Conservation (phyloP, 345 rosid genomes). For the Sonneratia alba region DNA sequence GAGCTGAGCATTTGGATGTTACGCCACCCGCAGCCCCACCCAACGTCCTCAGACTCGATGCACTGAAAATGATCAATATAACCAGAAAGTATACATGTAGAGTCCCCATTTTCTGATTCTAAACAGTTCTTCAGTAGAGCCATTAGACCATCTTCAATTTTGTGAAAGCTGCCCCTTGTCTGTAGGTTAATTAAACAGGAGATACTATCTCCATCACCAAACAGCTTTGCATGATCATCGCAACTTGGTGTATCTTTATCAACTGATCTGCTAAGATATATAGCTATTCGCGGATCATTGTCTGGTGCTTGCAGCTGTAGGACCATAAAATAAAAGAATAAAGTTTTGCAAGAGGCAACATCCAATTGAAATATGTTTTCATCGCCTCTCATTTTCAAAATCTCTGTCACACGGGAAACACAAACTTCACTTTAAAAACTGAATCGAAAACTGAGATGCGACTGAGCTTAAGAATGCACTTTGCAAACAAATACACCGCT, state of each 20-base stretch:
- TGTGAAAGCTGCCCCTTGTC: constrained; percentile 30
- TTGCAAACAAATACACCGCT: not conserved
- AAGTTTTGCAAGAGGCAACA: not conserved
- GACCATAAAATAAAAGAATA: not conserved
- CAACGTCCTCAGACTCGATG: constrained; percentile 37
- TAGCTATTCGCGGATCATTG: not conserved
- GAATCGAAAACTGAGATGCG: not conserved
- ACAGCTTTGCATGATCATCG: not conserved
- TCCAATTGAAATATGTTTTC: not conserved
- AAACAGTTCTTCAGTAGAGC: constrained; percentile 38
- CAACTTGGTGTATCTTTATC: not conserved
- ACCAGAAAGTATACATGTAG: constrained; percentile 32
- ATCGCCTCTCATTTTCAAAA: not conserved
- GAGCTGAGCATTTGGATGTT: constrained; percentile 77
- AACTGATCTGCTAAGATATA: not conserved
- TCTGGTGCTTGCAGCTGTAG: not conserved
- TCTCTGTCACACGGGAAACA: not conserved
- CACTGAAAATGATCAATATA: constrained; percentile 59
- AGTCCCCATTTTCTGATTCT: constrained; percentile 28
- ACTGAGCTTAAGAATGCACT: not conserved
- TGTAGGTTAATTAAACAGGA: constrained; percentile 35
- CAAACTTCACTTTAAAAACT: not conserved
- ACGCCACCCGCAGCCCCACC: constrained; percentile 90
- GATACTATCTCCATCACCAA: constrained; percentile 14
- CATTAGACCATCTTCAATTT: constrained; percentile 48